Percentiles rank a stretch among this genome's conserved stretches.
These are phyloP conservation scores for Sordaria brevicollis DNA, from an alignment of 495 filamentous ascomycete species.

Conservation along the genomic window DNA sequence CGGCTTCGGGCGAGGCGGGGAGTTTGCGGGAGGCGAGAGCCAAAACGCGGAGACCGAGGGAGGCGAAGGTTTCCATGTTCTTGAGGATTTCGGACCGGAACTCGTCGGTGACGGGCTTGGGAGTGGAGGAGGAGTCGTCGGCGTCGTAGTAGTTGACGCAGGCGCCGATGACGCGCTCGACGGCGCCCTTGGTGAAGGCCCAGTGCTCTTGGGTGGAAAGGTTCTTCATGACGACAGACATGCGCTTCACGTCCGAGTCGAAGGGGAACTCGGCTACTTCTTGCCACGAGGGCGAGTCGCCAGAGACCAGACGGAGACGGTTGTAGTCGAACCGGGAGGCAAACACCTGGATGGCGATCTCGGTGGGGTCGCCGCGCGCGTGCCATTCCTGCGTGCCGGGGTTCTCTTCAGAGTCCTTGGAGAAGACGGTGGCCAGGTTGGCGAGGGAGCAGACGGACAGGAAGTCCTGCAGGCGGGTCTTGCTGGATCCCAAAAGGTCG, in stretches of 20 bases:
- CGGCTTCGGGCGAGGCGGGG: not conserved
- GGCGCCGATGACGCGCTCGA: constrained; percentile 56
- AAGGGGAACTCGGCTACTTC: constrained; percentile 70
- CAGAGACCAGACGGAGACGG: constrained; percentile 40
- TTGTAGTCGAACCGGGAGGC: constrained; percentile 59
- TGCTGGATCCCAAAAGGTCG: constrained; percentile 12
- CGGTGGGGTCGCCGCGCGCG: constrained; percentile 70
- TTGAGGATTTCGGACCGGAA: constrained; percentile 47
- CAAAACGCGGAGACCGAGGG: constrained; percentile 66
- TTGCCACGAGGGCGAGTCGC: constrained; percentile 20
- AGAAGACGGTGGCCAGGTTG: constrained; percentile 34
- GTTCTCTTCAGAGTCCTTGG: constrained; percentile 21
- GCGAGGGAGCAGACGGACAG: constrained; percentile 23
- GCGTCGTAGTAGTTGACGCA: constrained; percentile 13
- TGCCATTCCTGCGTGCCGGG: constrained; percentile 38
- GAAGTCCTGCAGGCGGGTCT: constrained; percentile 16
- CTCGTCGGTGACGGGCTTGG: constrained; percentile 46
- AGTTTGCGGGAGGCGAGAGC: constrained; percentile 49
- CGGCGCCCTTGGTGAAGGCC: constrained; percentile 71
- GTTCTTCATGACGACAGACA: constrained; percentile 61
- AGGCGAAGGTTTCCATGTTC: constrained; percentile 55
- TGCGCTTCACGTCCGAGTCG: constrained; percentile 70
- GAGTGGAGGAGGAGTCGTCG: not conserved
- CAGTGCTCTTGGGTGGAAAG: constrained; percentile 22
- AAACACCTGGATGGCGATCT: constrained; percentile 75